phyloP scores from a whole-genome alignment of 2,329 filamentous ascomycete genomes.

The Alternaria sp. region DNA sequence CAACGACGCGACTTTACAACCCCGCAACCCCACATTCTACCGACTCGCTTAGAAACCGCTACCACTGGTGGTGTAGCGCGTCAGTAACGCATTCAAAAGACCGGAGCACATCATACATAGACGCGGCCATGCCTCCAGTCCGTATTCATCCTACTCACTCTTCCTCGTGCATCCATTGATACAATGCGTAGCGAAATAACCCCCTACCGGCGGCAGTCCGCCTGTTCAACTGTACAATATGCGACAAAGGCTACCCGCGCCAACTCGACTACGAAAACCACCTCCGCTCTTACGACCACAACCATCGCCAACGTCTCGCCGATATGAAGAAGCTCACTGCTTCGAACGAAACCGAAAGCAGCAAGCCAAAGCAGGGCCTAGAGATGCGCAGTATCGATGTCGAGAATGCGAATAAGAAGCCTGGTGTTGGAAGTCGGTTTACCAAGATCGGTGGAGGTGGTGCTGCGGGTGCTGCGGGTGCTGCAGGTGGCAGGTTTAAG shows the following conservation, averaged over 20 bases:
- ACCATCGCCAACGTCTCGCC: slow-evolving; percentile 77
- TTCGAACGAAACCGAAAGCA: slow-evolving; percentile 35
- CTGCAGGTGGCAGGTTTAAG: slow-evolving; percentile 65
- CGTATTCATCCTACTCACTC: slow-evolving; percentile 33
- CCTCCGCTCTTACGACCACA: slow-evolving; percentile 92
- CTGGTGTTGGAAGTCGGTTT: slow-evolving; percentile 33
- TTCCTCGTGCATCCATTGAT: slow-evolving; percentile 46
- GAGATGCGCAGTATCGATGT: slow-evolving; percentile 40
- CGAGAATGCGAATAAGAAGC: slow-evolving; percentile 28
- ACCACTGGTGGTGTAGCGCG: too few relatives aligned
- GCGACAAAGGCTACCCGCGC: slow-evolving; percentile 90
- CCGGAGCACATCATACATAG: neutral
- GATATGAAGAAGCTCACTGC: slow-evolving; percentile 77
- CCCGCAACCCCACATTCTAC: neutral
- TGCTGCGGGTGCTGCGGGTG: slow-evolving; percentile 23
- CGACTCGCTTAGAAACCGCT: neutral
- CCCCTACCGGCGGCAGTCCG: slow-evolving; percentile 55
- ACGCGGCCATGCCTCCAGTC: slow-evolving; percentile 31
- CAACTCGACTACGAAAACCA: slow-evolving; percentile 98
- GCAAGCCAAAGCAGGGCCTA: slow-evolving; percentile 28
- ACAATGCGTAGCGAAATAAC: slow-evolving; percentile 47
- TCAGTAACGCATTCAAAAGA: neutral
- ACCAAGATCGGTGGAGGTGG: slow-evolving; percentile 38
- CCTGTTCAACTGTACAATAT: slow-evolving; percentile 68
- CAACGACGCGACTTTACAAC: neutral